A percentile compares a stretch with the other conserved stretches of the same genome.
phyloP scores from a whole-genome alignment of 2,329 filamentous ascomycete genomes.

The Colletotrichum sp. region DNA sequence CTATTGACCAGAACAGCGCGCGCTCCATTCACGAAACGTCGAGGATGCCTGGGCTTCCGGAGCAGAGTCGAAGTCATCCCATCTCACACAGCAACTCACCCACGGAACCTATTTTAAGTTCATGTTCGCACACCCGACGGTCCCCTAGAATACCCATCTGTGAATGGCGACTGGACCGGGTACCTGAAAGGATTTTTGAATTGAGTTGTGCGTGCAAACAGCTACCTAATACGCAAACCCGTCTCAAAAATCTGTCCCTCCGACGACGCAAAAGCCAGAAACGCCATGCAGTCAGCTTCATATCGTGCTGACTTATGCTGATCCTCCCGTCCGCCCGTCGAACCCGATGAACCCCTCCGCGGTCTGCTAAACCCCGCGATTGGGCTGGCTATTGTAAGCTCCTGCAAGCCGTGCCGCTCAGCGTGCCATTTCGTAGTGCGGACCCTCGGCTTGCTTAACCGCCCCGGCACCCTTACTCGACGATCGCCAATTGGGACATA shows the following conservation, averaged over 20 bases:
- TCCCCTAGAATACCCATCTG: background rate
- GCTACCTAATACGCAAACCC: background rate
- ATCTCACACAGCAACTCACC: background rate
- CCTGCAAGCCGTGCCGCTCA: background rate
- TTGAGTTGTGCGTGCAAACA: background rate
- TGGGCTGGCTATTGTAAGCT: background rate
- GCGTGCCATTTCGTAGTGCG: background rate
- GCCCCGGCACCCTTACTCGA: background rate
- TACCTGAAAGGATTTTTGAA: background rate
- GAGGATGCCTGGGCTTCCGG: background rate
- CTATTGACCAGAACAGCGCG: background rate
- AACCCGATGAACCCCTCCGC: background rate
- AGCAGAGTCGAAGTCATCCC: background rate
- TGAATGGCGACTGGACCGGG: background rate
- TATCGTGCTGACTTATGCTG: background rate
- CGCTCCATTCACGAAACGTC: background rate
- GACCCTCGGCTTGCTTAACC: background rate
- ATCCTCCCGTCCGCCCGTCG: background rate
- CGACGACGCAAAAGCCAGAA: background rate
- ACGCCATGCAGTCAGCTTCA: conserved; percentile 3
- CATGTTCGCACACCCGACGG: background rate
- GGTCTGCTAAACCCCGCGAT: background rate
- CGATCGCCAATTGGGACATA: background rate
- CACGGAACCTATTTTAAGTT: background rate
- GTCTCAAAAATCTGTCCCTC: background rate